A percentile compares a stretch with the other conserved stretches of the same genome.
phyloP scores from a whole-genome alignment of 2,329 filamentous ascomycete genomes.

The Epichloe uncinata region DNA sequence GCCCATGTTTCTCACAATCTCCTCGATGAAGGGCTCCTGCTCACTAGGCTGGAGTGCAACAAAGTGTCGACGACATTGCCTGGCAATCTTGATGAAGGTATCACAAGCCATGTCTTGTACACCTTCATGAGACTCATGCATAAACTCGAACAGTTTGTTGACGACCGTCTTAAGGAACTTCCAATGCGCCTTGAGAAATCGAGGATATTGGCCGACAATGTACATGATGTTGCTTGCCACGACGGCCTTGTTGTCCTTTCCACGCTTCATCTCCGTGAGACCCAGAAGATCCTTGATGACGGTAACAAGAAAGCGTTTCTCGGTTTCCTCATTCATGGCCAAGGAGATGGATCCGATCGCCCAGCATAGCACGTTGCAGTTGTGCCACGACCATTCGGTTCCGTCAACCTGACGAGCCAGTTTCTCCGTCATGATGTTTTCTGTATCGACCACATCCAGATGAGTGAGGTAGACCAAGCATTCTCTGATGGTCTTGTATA shows the following conservation, averaged over 20 bases:
- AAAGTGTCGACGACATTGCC: conserved; percentile 95
- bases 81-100: conserved; percentile 98
- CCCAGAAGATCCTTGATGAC: conserved; percentile 97
- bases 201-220: conserved; percentile 96
- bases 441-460: conserved; percentile 91
- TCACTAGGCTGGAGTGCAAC: conserved; percentile 92
- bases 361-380: conserved; percentile 99
- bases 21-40: conserved; percentile 92
- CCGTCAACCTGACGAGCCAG: conserved; percentile 90
- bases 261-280: conserved; percentile 96
- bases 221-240: conserved; percentile 99
- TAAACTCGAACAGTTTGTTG: conserved; percentile 99
- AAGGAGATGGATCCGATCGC: conserved; percentile 97
- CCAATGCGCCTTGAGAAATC: conserved; percentile 98
- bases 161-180: conserved; percentile 99
- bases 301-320: conserved; percentile 95
- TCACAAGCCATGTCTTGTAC: conserved; percentile 99
- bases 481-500: conserved; percentile 98
- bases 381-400: conserved; percentile 96
- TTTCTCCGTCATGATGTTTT: conserved; percentile 99
- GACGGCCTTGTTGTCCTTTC: conserved; percentile 98
- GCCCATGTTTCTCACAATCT: conserved; percentile 89
- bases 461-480: conserved; percentile 96
- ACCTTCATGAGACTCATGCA: conserved; percentile 98
- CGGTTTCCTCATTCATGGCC: conserved; percentile 98